These are phyloP conservation scores for Deakozyma indianensis DNA, from an alignment of 805 yeast species.

Conservation along the genomic window DNA sequence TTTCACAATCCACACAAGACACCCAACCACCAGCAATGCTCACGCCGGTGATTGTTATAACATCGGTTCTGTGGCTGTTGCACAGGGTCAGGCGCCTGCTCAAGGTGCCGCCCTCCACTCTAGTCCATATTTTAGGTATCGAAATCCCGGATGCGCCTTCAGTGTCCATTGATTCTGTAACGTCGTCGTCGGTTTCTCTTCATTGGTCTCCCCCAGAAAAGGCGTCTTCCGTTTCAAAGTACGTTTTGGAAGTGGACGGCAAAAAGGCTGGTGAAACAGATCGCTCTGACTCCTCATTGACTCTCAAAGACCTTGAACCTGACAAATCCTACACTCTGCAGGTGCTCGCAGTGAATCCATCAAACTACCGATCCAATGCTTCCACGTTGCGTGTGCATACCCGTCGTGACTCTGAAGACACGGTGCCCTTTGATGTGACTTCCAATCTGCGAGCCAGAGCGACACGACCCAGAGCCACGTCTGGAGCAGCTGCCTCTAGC, in stretches of 20 bases:
- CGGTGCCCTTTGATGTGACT: not conserved
- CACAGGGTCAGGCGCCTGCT: constrained; percentile 21
- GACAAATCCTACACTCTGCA: constrained; percentile 17
- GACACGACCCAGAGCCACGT: not conserved
- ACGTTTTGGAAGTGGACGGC: constrained; percentile 21
- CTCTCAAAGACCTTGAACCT: constrained; percentile 20
- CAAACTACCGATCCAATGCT: constrained; percentile 15
- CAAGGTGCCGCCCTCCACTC: constrained; percentile 20
- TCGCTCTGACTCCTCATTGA: constrained; percentile 18
- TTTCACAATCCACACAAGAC: too few species aligned
- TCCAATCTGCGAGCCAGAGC: not conserved
- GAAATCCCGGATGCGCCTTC: constrained; percentile 22
- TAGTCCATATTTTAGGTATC: constrained; percentile 21
- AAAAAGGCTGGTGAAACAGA: constrained; percentile 18
- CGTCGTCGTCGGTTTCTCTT: constrained; percentile 16
- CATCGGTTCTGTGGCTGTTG: constrained; percentile 21
- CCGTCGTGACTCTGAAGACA: constrained; percentile 12
- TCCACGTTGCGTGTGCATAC: constrained; percentile 16
- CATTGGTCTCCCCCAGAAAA: constrained; percentile 23
- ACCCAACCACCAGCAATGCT: too few species aligned
- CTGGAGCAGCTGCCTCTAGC: not conserved
- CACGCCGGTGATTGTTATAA: constrained; percentile 3
- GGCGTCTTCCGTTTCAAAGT: constrained; percentile 15
- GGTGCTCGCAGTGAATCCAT: constrained; percentile 18
- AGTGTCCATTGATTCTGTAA: constrained; percentile 18